A percentile compares a stretch with the other conserved stretches of the same genome.
These are phyloP conservation scores for Tolypocladium sp. DNA, from an alignment of 2,329 filamentous ascomycete genomes.

Conservation along the genomic window DNA sequence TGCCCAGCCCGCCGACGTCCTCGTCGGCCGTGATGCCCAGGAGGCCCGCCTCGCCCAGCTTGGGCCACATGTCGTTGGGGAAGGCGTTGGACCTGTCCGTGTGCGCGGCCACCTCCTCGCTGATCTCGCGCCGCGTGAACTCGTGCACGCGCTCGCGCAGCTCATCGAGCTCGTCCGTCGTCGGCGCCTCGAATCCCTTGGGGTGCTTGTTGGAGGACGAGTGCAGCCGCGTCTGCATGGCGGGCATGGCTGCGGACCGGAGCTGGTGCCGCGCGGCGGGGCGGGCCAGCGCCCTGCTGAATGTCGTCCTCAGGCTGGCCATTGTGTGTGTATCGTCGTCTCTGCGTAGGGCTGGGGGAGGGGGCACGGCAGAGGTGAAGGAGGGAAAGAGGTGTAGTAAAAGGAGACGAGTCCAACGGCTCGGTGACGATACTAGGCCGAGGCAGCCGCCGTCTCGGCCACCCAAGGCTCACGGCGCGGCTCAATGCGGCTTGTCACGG, in stretches of 20 bases:
- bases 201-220: slow-evolving; percentile 50
- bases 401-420: not conserved
- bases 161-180: slow-evolving; percentile 66
- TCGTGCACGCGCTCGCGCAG: slow-evolving; percentile 79
- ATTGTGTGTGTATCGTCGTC: slow-evolving; percentile 15
- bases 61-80: slow-evolving; percentile 84
- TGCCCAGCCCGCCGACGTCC: slow-evolving; percentile 76
- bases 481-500: slow-evolving; percentile 37
- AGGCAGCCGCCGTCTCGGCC: not conserved
- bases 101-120: slow-evolving; percentile 68
- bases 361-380: not conserved
- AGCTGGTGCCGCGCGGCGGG: slow-evolving; percentile 21
- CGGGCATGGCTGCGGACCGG: slow-evolving; percentile 15
- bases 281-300: slow-evolving; percentile 25
- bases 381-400: not conserved
- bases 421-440: not conserved
- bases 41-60: slow-evolving; percentile 84
- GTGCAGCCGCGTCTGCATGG: slow-evolving; percentile 24
- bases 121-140: slow-evolving; percentile 80
- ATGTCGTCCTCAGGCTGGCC: slow-evolving; percentile 27
- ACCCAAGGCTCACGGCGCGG: slow-evolving; percentile 14
- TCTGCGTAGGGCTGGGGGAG: not conserved
- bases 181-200: slow-evolving; percentile 57
- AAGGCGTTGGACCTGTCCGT: slow-evolving; percentile 88
- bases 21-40: slow-evolving; percentile 91